Evolutionary conservation across 441 rosid species (phyloP), one percentile per base, ranked within the genome.

Genomic region (Omphalea diandra): DNA sequence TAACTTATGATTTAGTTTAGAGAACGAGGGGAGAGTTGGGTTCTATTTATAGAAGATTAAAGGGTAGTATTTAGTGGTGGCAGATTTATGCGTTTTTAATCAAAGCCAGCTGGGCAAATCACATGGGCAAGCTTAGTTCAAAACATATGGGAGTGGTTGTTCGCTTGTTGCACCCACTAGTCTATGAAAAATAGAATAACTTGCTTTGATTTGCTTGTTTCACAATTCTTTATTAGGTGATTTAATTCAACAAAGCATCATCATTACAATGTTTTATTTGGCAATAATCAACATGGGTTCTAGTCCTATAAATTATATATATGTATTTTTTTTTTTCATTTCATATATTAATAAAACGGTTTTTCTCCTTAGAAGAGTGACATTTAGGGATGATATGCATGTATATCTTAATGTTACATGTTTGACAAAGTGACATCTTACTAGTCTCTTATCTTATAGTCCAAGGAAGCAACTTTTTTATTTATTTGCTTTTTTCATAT

Each of bases 111-210:
- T 72, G 69, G 58, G 44, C 61, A 27, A 53, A 59, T 29, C 12
- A 18, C 7, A 40, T 9, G 32, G 11, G 3, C 44, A 20, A 41
- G 0, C 35, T 65, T 55, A 7, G 83, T 63, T 81, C 73, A 74
- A 82, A 75, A 50, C 80, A n/a, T 31, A 29, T n/a, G n/a, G n/a
- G 26, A 50, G 44, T 36, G 78, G 86, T 82, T 72, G 88, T 83
- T 86, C 54, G 74, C 67, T 64, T 31, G 79, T 65, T 70, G 75
- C 86, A 83, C 88, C 88, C 83, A 82, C 86, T 84, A 27, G 58
- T 78, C 65, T 41, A 69, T 75, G 14, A 46, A 63, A 79, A 67
- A 40, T 24, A 32, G 36, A 11, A 72, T 56, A 44, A 65, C 74
- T 67, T 73, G 65, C 17, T 75, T 41, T 22, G 46, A 58, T 26